Base-by-base conservation (phyloP, 1,284 basidiomycete species). In the Ustilago cynodontis region DNA sequence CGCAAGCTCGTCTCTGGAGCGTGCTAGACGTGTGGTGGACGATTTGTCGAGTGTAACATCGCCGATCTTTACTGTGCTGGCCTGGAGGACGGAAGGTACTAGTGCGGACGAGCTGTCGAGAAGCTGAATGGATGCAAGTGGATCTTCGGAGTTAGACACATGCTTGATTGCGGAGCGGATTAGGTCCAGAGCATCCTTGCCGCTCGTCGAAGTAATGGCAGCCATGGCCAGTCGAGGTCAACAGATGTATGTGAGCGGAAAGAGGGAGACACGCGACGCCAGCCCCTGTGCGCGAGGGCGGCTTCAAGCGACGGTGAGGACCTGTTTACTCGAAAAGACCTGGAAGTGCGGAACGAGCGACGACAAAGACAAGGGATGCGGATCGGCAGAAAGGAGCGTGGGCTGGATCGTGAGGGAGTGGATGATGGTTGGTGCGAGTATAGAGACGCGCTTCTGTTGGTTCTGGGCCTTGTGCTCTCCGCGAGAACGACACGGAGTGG, bases 1-100 rank as follows among this genome's bases (percentile, higher is more conserved):
- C 3, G 70, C 62, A 41, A 77, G 52, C 47, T 67, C 66, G 31
- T 77, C 68, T 58, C 75, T 62, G n/a, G 72, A 65, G 11, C 73
- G 65, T 20, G 78, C 65, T 1, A 82, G 57, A 10, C 80, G 71
- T 13, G 78, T 77, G 11, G 64, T 47, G 1, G 54, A 22, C 20
- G 58, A 45, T 14, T 69, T 69, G 51, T 50, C 39, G 24, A 76
- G 47, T 20, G 60, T 50, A 0, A 55, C 65, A 49, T 71, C 61
- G 16, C 65, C 64, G 6, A 76, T 37, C 22, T 52, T 51, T 35
- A 76, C 35, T 14, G 62, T 50, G 13, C 49, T 39, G 1, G 74
- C 74, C 28, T 71, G 50, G 2, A 69, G 52, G 31, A 77, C 49
- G 14, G 74, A 72, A 1, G 52, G 18, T 24, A 61, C 59, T 14